A percentile compares a stretch with the other conserved stretches of the same genome.
These are phyloP conservation scores for Chalciporus sphaerocephalus DNA, from an alignment of 768 basidiomycete species.

Conservation along the genomic window DNA sequence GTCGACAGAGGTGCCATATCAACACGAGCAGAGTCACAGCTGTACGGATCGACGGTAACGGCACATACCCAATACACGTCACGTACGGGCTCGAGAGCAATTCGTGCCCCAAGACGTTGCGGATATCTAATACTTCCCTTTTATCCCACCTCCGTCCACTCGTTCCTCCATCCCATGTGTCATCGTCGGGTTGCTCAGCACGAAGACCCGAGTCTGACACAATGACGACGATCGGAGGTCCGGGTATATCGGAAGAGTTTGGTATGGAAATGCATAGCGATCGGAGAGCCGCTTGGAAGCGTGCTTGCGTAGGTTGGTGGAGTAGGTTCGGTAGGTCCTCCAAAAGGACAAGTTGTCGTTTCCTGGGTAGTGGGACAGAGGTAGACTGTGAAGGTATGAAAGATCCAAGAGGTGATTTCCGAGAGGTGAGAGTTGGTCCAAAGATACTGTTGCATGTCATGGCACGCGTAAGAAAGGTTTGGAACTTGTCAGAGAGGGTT, in stretches of 20 bases:
- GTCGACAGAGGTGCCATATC: constrained; percentile 2
- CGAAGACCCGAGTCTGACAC: constrained; percentile 79
- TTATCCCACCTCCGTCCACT: constrained; percentile 44
- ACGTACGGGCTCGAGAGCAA: constrained; percentile 71
- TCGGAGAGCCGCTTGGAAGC: constrained; percentile 69
- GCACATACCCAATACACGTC: constrained; percentile 69
- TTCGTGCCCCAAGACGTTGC: constrained; percentile 66
- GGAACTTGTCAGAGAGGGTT: constrained; percentile 60
- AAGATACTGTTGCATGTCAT: constrained; percentile 57
- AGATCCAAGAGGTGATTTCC: constrained; percentile 2
- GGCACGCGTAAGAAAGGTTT: constrained; percentile 69
- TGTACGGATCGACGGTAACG: background rate
- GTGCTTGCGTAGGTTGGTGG: constrained; percentile 59
- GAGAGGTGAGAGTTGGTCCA: constrained; percentile 7
- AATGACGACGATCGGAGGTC: constrained; percentile 72
- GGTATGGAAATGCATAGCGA: constrained; percentile 40
- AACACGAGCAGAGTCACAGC: background rate
- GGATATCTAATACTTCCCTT: constrained; percentile 56
- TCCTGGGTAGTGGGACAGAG: constrained; percentile 9
- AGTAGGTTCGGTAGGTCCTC: constrained; percentile 92
- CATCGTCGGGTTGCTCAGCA: constrained; percentile 54
- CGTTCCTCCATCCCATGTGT: constrained; percentile 43
- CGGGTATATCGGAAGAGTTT: constrained; percentile 20
- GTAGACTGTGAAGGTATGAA: constrained; percentile 4
- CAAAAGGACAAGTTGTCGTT: constrained; percentile 67